These are phyloP conservation scores for Akanthomyces lecanii DNA, from an alignment of 2,329 filamentous ascomycete genomes.

Conservation along the genomic window DNA sequence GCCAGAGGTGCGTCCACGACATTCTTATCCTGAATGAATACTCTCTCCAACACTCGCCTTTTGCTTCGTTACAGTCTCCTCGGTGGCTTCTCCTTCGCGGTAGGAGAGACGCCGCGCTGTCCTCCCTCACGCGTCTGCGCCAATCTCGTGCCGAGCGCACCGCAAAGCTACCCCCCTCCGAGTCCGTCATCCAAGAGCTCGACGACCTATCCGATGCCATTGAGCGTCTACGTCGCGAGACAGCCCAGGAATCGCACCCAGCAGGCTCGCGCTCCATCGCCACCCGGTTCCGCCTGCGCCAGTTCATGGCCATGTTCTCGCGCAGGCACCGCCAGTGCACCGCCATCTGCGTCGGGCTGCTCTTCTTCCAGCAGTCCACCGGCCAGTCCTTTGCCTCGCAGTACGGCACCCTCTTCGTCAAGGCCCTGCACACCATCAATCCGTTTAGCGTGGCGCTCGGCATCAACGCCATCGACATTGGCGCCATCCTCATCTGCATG, in stretches of 20 bases:
- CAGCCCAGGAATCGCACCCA: not conserved
- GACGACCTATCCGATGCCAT: not conserved
- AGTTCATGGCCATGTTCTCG: conserved; percentile 25
- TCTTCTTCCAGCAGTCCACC: conserved; percentile 30
- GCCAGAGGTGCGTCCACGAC: conserved; percentile 20
- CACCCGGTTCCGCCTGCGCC: not conserved
- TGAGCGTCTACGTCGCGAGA: not conserved
- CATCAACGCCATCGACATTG: conserved; percentile 21
- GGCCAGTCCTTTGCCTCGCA: conserved; percentile 28
- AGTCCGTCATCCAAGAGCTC: not conserved
- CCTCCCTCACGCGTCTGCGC: conserved; percentile 19
- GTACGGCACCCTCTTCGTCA: conserved; percentile 30
- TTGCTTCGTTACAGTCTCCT: conserved; percentile 24
- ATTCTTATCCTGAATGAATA: too few relatives aligned
- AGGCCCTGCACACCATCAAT: conserved; percentile 26
- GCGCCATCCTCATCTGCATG: conserved; percentile 19
- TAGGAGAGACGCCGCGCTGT: conserved; percentile 28
- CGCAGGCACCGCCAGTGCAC: conserved; percentile 25
- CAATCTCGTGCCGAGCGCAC: conserved; percentile 23
- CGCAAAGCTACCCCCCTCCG: not conserved
- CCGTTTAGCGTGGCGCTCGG: conserved; percentile 26
- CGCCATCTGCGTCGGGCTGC: conserved; percentile 24
- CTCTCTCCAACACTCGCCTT: conserved; percentile 17
- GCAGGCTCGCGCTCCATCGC: not conserved
- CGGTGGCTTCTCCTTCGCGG: conserved; percentile 28